Evolutionary conservation across 2,329 filamentous ascomycete genomes (phyloP).

Genomic region (Sporothrix inflata): DNA sequence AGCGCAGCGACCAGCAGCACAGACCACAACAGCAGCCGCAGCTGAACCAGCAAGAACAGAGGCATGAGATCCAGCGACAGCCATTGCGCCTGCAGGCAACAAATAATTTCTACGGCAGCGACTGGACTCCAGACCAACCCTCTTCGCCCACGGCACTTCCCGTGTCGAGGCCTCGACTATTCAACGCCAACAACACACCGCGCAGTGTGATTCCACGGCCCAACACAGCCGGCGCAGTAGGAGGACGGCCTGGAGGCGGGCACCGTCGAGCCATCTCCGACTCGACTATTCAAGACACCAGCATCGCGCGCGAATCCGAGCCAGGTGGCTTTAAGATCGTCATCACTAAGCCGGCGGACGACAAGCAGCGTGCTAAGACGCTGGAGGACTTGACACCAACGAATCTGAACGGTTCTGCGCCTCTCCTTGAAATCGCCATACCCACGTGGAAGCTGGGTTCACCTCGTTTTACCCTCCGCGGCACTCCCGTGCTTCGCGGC

Average conservation of each 20-base stretch:
- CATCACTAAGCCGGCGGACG: slow-evolving; percentile 71
- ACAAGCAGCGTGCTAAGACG: slow-evolving; percentile 61
- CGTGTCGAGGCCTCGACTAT: slow-evolving; percentile 4
- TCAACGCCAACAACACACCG: slow-evolving; percentile 4
- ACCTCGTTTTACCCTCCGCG: slow-evolving; percentile 75
- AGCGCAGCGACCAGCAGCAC: slow-evolving; percentile 34
- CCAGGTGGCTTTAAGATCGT: slow-evolving; percentile 76
- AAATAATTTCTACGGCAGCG: slow-evolving; percentile 38
- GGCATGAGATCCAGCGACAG: slow-evolving; percentile 29
- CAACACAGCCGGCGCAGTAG: slow-evolving; percentile 18
- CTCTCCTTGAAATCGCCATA: slow-evolving; percentile 69
- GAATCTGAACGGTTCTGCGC: slow-evolving; percentile 53
- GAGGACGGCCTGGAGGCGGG: slow-evolving; percentile 33
- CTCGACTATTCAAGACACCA: slow-evolving; percentile 72
- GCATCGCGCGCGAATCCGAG: slow-evolving; percentile 56
- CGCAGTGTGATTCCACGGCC: slow-evolving; percentile 15
- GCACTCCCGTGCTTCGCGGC: slow-evolving; percentile 75
- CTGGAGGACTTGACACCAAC: slow-evolving; percentile 58
- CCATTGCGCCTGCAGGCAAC: not conserved
- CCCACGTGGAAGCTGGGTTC: slow-evolving; percentile 83
- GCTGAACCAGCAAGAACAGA: slow-evolving; percentile 33
- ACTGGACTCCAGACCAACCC: slow-evolving; percentile 51
- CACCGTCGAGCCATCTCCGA: slow-evolving; percentile 73
- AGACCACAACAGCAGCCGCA: slow-evolving; percentile 11
- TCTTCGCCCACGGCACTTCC: slow-evolving; percentile 41